Conservation (phyloP, 2,329 filamentous ascomycete genomes). For the Didymella sp. region DNA sequence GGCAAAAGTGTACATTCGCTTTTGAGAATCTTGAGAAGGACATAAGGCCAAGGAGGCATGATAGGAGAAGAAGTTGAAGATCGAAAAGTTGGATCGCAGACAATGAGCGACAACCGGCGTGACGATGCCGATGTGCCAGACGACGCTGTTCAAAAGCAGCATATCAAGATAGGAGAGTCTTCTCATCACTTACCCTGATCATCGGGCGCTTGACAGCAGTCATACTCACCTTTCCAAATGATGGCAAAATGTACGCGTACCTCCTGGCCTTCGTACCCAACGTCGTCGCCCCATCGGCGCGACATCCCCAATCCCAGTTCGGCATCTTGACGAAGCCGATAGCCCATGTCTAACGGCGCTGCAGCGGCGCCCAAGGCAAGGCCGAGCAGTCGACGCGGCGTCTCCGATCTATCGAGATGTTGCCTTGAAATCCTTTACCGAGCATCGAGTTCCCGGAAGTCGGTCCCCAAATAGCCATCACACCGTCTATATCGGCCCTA, state of each 20-base stretch:
- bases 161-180: background rate
- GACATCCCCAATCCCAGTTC: conserved; percentile 6
- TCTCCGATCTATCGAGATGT: background rate
- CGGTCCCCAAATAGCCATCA: background rate
- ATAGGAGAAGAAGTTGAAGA: background rate
- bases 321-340: conserved; percentile 1
- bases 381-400: background rate
- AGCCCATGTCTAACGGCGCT: conserved; percentile 7
- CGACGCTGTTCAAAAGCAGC: background rate
- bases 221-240: background rate
- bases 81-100: background rate
- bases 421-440: background rate
- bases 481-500: conserved; percentile 2
- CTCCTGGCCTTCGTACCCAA: background rate
- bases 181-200: background rate
- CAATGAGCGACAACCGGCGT: background rate
- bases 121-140: background rate
- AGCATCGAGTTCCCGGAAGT: background rate
- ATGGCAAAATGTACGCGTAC: background rate
- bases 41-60: no score
- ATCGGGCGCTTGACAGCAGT: background rate
- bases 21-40: background rate
- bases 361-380: conserved; percentile 7
- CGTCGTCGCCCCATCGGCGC: conserved; percentile 3
- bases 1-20: no score